Base-by-base conservation (phyloP, 345 rosid genomes). In the Hevea brasiliensis region DNA sequence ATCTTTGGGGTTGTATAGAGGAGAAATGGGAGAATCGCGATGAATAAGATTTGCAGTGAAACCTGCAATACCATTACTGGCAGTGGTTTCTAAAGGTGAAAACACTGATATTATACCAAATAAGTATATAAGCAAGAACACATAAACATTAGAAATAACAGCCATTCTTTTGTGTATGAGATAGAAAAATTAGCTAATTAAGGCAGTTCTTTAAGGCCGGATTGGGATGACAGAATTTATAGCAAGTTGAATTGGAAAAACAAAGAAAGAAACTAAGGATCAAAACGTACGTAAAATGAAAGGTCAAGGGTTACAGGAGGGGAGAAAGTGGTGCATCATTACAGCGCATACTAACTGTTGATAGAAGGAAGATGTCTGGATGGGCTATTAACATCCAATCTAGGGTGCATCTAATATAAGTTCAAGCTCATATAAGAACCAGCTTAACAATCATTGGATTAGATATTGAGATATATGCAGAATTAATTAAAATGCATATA, bases 11-110 rank as follows among this genome's bases (percentile, higher is more conserved):
- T 79, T 80, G 68, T 85, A 81, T 18, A 87, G 73, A 14, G 90
- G 90, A 11, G 89, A 92, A 26, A 51, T 23, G 0, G 83, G 90
- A 20, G 90, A 89, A 76, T 92, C 93, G 2, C 86, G 82, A 69
- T 85, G 90, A 62, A 88, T 87, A 3, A 85, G 83, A 68, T 83
- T 70, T 7, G 83, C 64, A 32, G 61, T 81, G 62, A 89, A 79
- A 61, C 74, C 76, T n/a, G 37, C 37, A 32, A 4, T 32, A 11
- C 24, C 47, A 17, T 53, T 13, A 35, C 1, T 4, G 37, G 79
- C 7, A 26, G 0, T 5, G 40, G 79, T 45, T 64, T 68, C 48
- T 3, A 21, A 24, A 0, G 17, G 3, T 0, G 61, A n/a, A 63
- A 67, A 21, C n/a, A 56, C 20, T 11, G 68, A 21, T 20, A 29